A percentile compares a stretch with the other conserved stretches of the same genome.
Evolutionary conservation across 1,284 basidiomycete species (phyloP).

Genomic region (Pterula multifida): DNA sequence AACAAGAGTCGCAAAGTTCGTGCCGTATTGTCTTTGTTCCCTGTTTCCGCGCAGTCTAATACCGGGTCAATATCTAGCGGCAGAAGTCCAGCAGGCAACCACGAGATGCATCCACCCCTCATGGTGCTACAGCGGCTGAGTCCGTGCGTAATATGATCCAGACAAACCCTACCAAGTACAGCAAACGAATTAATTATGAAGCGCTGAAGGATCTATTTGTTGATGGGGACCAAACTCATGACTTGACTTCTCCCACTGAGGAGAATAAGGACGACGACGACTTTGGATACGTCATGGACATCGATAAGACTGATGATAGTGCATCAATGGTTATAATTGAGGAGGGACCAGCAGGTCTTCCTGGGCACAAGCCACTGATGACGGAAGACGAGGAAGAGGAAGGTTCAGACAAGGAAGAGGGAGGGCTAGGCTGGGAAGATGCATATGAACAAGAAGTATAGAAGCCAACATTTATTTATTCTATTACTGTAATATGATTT

Average conservation of each 20-base stretch:
- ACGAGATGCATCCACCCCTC: slow-evolving; percentile 60
- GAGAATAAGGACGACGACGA: slow-evolving; percentile 37
- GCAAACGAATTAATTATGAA: slow-evolving; percentile 83
- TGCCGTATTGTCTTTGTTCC: slow-evolving; percentile 21
- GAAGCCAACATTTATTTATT: no score
- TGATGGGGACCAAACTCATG: slow-evolving; percentile 24
- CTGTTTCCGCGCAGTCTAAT: slow-evolving; percentile 9
- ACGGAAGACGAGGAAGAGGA: slow-evolving; percentile 14
- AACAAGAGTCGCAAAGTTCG: slow-evolving; percentile 67
- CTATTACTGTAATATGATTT: no score
- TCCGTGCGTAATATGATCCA: slow-evolving; percentile 71
- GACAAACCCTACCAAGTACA: slow-evolving; percentile 67
- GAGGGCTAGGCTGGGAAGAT: slow-evolving; percentile 27
- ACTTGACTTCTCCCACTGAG: slow-evolving; percentile 16
- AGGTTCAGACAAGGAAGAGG: slow-evolving; percentile 19
- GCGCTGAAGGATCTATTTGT: slow-evolving; percentile 71
- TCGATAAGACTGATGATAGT: slow-evolving; percentile 32
- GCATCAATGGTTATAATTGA: slow-evolving; percentile 32
- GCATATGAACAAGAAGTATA: slow-evolving; percentile 29
- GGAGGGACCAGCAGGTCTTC: slow-evolving; percentile 25
- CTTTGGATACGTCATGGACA: slow-evolving; percentile 31
- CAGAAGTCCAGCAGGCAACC: slow-evolving; percentile 60
- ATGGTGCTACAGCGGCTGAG: slow-evolving; percentile 67
- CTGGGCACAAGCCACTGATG: slow-evolving; percentile 11
- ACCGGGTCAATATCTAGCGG: slow-evolving; percentile 26